These are phyloP conservation scores for Lophium mytilinum DNA, from an alignment of 495 filamentous ascomycete genomes.

Conservation along the genomic window DNA sequence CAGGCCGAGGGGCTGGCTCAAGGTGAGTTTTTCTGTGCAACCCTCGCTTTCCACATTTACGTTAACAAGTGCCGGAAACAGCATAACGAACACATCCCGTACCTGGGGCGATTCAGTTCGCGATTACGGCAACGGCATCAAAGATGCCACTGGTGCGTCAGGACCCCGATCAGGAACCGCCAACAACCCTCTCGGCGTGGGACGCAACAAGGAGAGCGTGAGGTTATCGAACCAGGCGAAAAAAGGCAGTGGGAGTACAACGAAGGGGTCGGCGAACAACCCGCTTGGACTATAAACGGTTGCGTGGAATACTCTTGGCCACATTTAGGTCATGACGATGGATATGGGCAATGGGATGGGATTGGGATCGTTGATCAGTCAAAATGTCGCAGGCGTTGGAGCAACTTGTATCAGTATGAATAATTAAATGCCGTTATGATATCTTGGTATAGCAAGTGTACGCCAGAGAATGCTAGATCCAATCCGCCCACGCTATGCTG, in stretches of 20 bases:
- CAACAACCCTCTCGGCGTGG: slow-evolving; percentile 38
- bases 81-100: slow-evolving; percentile 32
- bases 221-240: slow-evolving; percentile 7
- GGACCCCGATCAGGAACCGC: slow-evolving; percentile 34
- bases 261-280: slow-evolving; percentile 24
- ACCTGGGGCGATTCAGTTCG: slow-evolving; percentile 38
- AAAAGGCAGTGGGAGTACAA: slow-evolving; percentile 7
- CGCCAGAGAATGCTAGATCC: no score
- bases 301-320: no score
- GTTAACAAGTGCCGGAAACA: slow-evolving; percentile 2
- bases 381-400: no score
- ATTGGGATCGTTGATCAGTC: no score
- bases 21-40: slow-evolving; percentile 21
- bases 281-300: slow-evolving; percentile 17
- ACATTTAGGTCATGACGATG: no score
- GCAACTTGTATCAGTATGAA: no score
- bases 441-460: no score
- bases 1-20: slow-evolving; percentile 34
- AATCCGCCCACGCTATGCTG: no score
- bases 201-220: slow-evolving; percentile 14
- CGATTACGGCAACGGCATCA: slow-evolving; percentile 42
- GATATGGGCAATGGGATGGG: no score
- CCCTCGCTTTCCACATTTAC: not conserved
- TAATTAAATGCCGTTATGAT: no score
- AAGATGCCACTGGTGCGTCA: slow-evolving; percentile 36